Base-by-base conservation (phyloP, 169 alveolate species). In the Eimeria maxima region DNA sequence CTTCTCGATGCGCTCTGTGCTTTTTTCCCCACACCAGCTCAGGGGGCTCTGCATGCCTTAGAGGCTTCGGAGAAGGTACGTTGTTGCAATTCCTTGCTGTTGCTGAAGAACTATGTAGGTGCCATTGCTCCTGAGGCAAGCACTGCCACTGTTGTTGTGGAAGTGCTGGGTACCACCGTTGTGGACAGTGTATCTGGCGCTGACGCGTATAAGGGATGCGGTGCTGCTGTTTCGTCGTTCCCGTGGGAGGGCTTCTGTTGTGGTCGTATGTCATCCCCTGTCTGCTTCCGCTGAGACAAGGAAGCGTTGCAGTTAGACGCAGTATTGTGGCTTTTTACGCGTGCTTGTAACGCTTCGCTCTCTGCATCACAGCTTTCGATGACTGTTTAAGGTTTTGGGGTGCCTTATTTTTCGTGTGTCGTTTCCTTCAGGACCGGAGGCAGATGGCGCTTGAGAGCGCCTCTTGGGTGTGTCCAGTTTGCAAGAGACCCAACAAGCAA, bases 1-100 rank as follows among this genome's bases (percentile, higher is more conserved):
- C 98, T 98, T 95, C 96, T 98, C 16, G 98, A 97, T 53, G 99
- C 99, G 27, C 98, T 98, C 10, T 97, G 98, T 44, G 98, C 99
- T 74, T 98, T 98, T 96, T 97, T 98, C 94, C 99, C 99, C 67
- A 97, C 98, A 0, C 98, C 97, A n/a, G 98, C 97, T 38, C 96
- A 92, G n/a, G 97, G 97, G 50, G 97, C 97, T 71, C 87, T 96
- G 27, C 97, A 80, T 24, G 86, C 97, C 14, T 57, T 96, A 33
- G 97, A 96, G 87, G 67, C 84, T 42, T 89, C 97, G 10, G 96
- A 86, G 50, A 89, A 95, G 96, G 97, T 95, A 29, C 44, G 57
- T 27, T 42, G 22, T 5, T 57, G 86, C 71, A 22, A 0, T 10
- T 67, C 16, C 24, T 53, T 38, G n/a, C 42, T 29, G 1, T 4